These are phyloP conservation scores for Ilyonectria mors-panacis DNA, from an alignment of 2,329 filamentous ascomycete species.

Conservation along the genomic window DNA sequence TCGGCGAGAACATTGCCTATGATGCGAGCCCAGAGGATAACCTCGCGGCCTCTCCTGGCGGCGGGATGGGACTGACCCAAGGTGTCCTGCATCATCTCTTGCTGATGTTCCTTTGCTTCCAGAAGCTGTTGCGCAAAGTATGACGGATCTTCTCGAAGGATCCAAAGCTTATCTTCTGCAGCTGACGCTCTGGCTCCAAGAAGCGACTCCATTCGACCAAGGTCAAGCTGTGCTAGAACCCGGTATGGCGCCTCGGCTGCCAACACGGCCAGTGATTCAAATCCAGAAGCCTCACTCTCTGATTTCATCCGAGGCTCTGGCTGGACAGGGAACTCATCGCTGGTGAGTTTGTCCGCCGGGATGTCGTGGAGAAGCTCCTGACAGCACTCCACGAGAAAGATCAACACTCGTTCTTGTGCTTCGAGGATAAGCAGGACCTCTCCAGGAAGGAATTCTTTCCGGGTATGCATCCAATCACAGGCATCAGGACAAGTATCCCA, in stretches of 20 bases:
- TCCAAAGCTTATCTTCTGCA: constrained; percentile 68
- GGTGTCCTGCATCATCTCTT: constrained; percentile 59
- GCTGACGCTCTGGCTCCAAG: constrained; percentile 58
- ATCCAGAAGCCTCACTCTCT: constrained; percentile 49
- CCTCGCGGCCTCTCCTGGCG: constrained; percentile 24
- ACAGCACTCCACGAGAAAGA: constrained; percentile 66
- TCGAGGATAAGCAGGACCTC: constrained; percentile 67
- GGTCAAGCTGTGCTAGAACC: constrained; percentile 61
- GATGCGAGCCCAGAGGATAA: constrained; percentile 58
- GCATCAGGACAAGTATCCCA: constrained; percentile 56
- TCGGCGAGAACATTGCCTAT: constrained; percentile 52
- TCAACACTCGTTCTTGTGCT: constrained; percentile 62
- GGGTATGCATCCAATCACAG: constrained; percentile 53
- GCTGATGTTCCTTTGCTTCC: constrained; percentile 63
- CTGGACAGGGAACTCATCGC: constrained; percentile 50
- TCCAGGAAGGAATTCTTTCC: constrained; percentile 58
- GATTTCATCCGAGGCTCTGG: constrained; percentile 55
- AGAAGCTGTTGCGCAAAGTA: constrained; percentile 65
- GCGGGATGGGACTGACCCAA: constrained; percentile 50
- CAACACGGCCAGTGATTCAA: constrained; percentile 57
- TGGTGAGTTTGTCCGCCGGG: constrained; percentile 46
- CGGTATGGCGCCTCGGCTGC: constrained; percentile 68
- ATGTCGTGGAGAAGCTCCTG: constrained; percentile 67
- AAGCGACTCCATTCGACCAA: constrained; percentile 60
- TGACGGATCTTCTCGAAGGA: constrained; percentile 70